Base-by-base conservation (phyloP, 2,329 filamentous ascomycete genomes). In the Setomelanomma holmii region DNA sequence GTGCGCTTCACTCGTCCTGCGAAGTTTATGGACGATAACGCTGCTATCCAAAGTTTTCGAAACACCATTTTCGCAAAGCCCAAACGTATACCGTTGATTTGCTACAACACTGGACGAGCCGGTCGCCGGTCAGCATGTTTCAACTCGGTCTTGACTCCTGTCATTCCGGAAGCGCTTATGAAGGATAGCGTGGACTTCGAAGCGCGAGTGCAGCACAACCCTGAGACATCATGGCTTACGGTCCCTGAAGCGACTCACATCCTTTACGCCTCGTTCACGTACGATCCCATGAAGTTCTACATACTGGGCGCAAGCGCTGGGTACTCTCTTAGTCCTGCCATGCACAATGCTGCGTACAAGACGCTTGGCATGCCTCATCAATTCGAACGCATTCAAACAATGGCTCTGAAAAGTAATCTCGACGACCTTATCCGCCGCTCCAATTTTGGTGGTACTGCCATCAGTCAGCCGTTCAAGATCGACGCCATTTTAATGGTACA, bases 401-500 rank as follows among this genome's bases (percentile, higher is more conserved):
- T 79, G 14, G 83, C 83, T 0, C 69, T 91, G 3, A 81, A 84
- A 21, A 46, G 43, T 11, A 83, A 84, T 6, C 76, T 92, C 14
- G 80, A 81, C 53, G 79, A 84, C 14, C 75, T 90, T 1, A 82
- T 88, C 14, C 81, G 82, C 46, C 84, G 89, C 60, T 81, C 84
- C 1, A 79, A 84, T 30, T 91, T 91, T 66, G 89, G 87, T 2
- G 89, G 89, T 7, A 84, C 87, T 2, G 89, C 87, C 19, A 80
- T 92, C 44, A 86, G 86, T 22, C 79, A 90, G 22, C 89, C 89
- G 0, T 91, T 89, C 78, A 90, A 90, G 63, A 86, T 89, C 1
- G 84, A 89, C 60, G 83, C 89, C 7, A 83, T 89, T 55, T 79
- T 82, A 2, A 80, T 84, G 16, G 80, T 89, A 24, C 82, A 87